Evolutionary conservation across 495 filamentous ascomycete species (phyloP).

Genomic region (Xylaria acuta): DNA sequence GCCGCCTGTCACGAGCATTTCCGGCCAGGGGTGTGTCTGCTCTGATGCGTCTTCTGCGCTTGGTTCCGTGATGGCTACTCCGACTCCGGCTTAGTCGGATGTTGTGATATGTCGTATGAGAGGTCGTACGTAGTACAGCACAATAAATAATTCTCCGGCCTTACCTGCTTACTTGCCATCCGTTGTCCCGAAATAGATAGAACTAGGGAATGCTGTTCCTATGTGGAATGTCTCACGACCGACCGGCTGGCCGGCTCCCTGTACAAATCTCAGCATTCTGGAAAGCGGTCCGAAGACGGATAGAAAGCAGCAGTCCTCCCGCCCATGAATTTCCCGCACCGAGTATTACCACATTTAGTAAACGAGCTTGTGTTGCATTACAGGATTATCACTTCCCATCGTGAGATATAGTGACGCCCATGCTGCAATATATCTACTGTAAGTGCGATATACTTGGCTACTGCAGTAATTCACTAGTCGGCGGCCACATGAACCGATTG

Average conservation of each 20-base stretch:
- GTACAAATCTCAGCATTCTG: neutral
- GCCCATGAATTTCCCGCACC: neutral
- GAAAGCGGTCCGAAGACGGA: neutral
- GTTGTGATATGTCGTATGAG: neutral
- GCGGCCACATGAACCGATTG: neutral
- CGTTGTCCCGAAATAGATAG: neutral
- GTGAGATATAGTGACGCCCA: neutral
- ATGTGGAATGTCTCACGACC: neutral
- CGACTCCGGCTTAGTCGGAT: neutral
- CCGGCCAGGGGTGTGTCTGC: conserved; percentile 54
- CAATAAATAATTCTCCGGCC: too few relatives aligned
- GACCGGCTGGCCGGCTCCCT: neutral
- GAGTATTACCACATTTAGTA: conserved; percentile 2
- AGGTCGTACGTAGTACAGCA: neutral
- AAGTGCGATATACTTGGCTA: neutral
- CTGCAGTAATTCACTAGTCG: neutral
- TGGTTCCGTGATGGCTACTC: conserved; percentile 24
- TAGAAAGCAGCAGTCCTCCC: neutral
- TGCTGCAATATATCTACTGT: neutral
- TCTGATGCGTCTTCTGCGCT: conserved; percentile 44
- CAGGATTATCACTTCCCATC: neutral
- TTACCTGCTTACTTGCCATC: neutral
- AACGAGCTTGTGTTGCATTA: neutral
- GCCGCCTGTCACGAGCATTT: conserved; percentile 55
- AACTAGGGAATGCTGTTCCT: neutral